Evolutionary conservation across 2,329 filamentous ascomycete species (phyloP).

Genomic region (Diaporthe citrichinensis): DNA sequence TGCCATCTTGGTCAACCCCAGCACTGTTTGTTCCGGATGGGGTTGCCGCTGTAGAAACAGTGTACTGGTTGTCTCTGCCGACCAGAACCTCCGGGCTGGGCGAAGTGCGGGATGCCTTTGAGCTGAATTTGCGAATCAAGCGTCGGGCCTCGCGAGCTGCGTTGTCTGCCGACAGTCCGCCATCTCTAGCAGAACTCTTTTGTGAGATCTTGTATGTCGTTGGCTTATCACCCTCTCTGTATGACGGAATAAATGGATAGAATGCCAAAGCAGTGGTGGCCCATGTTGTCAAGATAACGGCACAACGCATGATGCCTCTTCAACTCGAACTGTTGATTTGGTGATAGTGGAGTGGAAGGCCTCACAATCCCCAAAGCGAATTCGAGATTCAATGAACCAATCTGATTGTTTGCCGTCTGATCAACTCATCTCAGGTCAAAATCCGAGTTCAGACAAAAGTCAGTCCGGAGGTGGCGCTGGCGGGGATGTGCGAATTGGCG

Average conservation of each 20-base stretch:
- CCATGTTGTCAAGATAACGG: slow-evolving; percentile 62
- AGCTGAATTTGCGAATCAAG: slow-evolving; percentile 58
- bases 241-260: slow-evolving; percentile 58
- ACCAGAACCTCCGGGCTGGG: slow-evolving; percentile 44
- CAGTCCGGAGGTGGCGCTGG: background rate
- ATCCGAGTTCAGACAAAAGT: background rate
- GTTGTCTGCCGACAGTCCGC: slow-evolving; percentile 49
- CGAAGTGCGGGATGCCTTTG: slow-evolving; percentile 42
- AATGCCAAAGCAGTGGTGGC: slow-evolving; percentile 62
- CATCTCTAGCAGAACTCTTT: slow-evolving; percentile 53
- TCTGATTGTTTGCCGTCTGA: background rate
- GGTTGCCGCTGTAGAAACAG: slow-evolving; percentile 60
- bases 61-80: slow-evolving; percentile 62
- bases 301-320: slow-evolving; percentile 57
- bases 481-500: background rate
- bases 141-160: slow-evolving; percentile 56
- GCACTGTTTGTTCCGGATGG: slow-evolving; percentile 63
- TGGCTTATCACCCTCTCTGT: slow-evolving; percentile 40
- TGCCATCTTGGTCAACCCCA: slow-evolving; percentile 74
- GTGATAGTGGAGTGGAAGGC: no score
- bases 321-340: background rate
- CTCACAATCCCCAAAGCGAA: background rate
- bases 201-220: slow-evolving; percentile 60
- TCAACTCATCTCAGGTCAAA: slow-evolving; percentile 5
- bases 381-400: background rate